Evolutionary conservation across 202 grass and related monocot genomes (phyloP).

Genomic region (Cymbopogon flexuosus): DNA sequence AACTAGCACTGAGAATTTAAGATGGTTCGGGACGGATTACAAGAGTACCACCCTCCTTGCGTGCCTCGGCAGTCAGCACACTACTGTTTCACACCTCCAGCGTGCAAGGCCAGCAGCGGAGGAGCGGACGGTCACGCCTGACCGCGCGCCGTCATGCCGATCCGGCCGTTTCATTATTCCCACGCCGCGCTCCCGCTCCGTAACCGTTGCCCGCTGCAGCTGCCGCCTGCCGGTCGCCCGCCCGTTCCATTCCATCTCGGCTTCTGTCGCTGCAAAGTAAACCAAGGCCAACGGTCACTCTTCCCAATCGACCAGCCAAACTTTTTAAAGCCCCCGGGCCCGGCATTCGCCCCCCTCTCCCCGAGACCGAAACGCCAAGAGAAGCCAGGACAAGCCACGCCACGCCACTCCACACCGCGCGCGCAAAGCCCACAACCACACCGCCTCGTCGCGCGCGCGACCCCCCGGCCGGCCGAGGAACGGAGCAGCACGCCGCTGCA

Average conservation of each 20-base stretch:
- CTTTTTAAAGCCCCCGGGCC: background rate
- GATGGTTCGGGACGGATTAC: slow-evolving; percentile 8
- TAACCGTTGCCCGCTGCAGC: slow-evolving; percentile 5
- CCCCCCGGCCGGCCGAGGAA: slow-evolving; percentile 23
- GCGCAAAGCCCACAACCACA: background rate
- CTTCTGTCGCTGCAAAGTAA: background rate
- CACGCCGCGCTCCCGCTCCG: slow-evolving; percentile 6
- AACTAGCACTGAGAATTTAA: background rate
- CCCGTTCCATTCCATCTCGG: background rate
- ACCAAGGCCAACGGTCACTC: slow-evolving; percentile 35
- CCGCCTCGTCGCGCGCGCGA: background rate
- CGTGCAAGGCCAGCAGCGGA: background rate
- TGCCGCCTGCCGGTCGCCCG: background rate
- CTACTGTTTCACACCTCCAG: background rate
- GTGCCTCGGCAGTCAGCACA: background rate
- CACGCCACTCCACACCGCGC: background rate
- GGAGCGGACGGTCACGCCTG: slow-evolving; percentile 10
- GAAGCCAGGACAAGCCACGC: background rate
- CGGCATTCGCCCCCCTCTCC: background rate
- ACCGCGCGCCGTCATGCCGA: slow-evolving; percentile 15
- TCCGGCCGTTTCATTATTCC: slow-evolving; percentile 27
- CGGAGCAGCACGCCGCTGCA: background rate
- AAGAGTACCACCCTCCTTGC: background rate
- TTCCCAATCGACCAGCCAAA: background rate
- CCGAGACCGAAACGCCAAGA: slow-evolving; percentile 38